A percentile compares a stretch with the other conserved stretches of the same genome.
phyloP scores from a whole-genome alignment of 1,284 basidiomycete species.

The Microbotryum saponariae region DNA sequence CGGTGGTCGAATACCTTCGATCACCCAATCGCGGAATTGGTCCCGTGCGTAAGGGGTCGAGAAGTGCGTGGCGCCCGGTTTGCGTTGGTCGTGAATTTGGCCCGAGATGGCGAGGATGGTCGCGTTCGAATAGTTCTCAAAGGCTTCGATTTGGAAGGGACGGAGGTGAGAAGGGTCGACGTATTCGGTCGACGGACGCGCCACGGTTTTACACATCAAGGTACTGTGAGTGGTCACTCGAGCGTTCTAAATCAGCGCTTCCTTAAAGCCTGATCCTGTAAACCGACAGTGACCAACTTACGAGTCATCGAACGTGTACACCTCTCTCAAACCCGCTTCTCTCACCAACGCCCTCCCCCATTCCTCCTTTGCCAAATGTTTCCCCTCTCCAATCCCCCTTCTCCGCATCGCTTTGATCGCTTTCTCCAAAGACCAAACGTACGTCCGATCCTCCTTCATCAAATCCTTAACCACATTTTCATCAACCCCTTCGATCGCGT shows the following conservation, averaged over 20 bases:
- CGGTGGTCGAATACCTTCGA: slow-evolving; percentile 41
- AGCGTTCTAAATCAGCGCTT: too few relatives aligned
- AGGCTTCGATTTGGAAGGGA: slow-evolving; percentile 39
- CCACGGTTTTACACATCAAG: slow-evolving; percentile 46
- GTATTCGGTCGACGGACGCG: slow-evolving; percentile 42
- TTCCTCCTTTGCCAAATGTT: slow-evolving; percentile 28
- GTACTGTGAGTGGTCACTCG: slow-evolving; percentile 34
- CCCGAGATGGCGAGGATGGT: slow-evolving; percentile 44
- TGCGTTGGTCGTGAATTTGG: slow-evolving; percentile 44
- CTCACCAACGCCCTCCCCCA: too few relatives aligned
- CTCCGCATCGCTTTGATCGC: slow-evolving; percentile 41
- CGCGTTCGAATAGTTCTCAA: slow-evolving; percentile 30
- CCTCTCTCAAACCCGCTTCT: too few relatives aligned
- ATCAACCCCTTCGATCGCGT: slow-evolving; percentile 31
- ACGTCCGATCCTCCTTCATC: slow-evolving; percentile 5
- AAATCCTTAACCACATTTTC: slow-evolving; percentile 34
- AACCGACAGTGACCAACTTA: too few relatives aligned
- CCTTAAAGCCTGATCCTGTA: too few relatives aligned
- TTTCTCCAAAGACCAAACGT: slow-evolving; percentile 35
- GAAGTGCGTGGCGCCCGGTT: slow-evolving; percentile 46
- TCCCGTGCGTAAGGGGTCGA: slow-evolving; percentile 39
- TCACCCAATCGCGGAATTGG: slow-evolving; percentile 42
- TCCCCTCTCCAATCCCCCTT: slow-evolving; percentile 41
- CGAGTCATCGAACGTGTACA: too few relatives aligned
- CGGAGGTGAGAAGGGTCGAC: slow-evolving; percentile 40